Percentiles rank a stretch among this genome's conserved stretches.
phyloP scores from a whole-genome alignment of 306 rosid species.

The Pterocarpus santalinus region DNA sequence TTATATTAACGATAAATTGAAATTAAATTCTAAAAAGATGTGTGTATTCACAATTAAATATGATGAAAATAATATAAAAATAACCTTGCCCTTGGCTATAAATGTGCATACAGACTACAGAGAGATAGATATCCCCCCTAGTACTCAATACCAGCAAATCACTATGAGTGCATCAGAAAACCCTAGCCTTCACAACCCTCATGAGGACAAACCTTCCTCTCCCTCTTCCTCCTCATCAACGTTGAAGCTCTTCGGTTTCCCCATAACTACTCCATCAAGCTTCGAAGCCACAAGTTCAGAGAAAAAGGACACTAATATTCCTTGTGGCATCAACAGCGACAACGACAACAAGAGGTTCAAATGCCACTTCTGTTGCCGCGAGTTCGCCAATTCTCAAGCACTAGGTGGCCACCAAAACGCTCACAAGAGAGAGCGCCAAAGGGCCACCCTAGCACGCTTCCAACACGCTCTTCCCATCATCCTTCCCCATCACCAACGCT shows the following conservation, averaged over 20 bases:
- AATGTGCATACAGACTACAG: not conserved
- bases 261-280: not conserved
- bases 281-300: not conserved
- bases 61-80: too few relatives aligned
- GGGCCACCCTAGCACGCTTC: not conserved
- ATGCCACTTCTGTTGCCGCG: not conserved
- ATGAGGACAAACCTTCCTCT: not conserved
- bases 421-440: not conserved
- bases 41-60: too few relatives aligned
- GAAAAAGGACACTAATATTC: too few relatives aligned
- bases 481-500: not conserved
- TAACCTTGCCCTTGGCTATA: too few relatives aligned
- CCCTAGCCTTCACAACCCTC: not conserved
- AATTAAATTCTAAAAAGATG: too few relatives aligned
- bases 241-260: not conserved
- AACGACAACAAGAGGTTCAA: not conserved
- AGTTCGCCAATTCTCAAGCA: not conserved
- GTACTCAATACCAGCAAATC: not conserved
- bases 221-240: not conserved
- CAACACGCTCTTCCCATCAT: not conserved
- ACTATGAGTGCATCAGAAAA: conserved; percentile 11
- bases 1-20: too few relatives aligned
- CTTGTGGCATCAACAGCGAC: too few relatives aligned
- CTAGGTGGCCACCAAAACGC: conserved; percentile 1
- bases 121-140: not conserved